A percentile compares a stretch with the other conserved stretches of the same genome.
Evolutionary conservation across 1,284 basidiomycete species (phyloP).

Genomic region (Afroboletus lepidellus): DNA sequence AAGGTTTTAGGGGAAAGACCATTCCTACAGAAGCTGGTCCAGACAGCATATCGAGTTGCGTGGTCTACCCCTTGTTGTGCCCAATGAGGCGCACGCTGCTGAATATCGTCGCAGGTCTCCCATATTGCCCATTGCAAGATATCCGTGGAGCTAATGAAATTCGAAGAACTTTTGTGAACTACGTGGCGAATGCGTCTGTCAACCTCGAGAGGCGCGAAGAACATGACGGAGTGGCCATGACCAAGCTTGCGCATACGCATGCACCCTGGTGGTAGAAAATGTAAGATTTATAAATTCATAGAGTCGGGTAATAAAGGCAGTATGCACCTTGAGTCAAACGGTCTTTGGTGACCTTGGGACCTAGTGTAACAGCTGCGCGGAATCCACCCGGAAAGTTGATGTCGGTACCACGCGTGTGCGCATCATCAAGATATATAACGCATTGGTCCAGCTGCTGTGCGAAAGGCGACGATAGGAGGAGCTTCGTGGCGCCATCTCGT

Average conservation of each 20-base stretch:
- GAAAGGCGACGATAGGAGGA: slow-evolving; percentile 45
- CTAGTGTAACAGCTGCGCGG: slow-evolving; percentile 34
- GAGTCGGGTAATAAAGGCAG: background rate
- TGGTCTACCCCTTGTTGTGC: slow-evolving; percentile 48
- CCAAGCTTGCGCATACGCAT: slow-evolving; percentile 55
- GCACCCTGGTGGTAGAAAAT: slow-evolving; percentile 34
- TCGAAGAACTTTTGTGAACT: slow-evolving; percentile 4
- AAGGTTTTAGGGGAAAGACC: slow-evolving; percentile 19
- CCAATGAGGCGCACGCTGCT: slow-evolving; percentile 43
- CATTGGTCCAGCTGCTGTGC: slow-evolving; percentile 44
- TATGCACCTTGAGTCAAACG: slow-evolving; percentile 47
- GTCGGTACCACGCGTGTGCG: slow-evolving; percentile 41
- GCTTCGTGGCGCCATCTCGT: slow-evolving; percentile 39
- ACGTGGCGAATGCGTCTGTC: slow-evolving; percentile 40
- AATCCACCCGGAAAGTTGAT: slow-evolving; percentile 4
- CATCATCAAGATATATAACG: slow-evolving; percentile 56
- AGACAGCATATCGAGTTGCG: slow-evolving; percentile 34
- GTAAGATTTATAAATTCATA: background rate
- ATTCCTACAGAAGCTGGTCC: slow-evolving; percentile 24
- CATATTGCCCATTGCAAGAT: slow-evolving; percentile 47
- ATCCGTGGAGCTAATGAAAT: slow-evolving; percentile 30
- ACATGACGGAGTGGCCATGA: slow-evolving; percentile 47
- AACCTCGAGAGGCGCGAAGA: slow-evolving; percentile 50
- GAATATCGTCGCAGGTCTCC: slow-evolving; percentile 46
- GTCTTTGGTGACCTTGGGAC: slow-evolving; percentile 55